Evolutionary conservation across 2,329 filamentous ascomycete genomes (phyloP), one percentile per base, ranked within the genome.

Genomic region (Leptoxyphium fumago): DNA sequence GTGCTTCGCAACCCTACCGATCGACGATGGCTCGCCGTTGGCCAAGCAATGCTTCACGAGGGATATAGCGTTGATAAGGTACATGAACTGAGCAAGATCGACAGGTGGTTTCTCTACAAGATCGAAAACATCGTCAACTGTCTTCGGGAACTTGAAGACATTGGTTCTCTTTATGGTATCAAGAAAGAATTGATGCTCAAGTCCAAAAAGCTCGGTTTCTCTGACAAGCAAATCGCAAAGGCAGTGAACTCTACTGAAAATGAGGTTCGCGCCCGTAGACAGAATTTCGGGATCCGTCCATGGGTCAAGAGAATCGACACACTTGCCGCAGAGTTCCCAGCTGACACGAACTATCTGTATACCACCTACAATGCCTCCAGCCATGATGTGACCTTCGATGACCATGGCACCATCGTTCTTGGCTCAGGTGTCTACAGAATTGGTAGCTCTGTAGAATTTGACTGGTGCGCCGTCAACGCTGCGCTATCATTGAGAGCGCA

Each of bases 271-370:
- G 84, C 85, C 48, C 76, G 78, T 60, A 78, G 91, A 61, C 80
- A 84, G 69, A 75, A 78, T 63, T 91, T 95, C 62, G 85, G 84
- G 48, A 89, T 98, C 65, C 82, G 75, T 49, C 91, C 91, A 6
- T 98, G 85, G 76, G 91, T 98, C 46, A 98, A 96, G 80, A 93
- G 82, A 73, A 96, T 98, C 56, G 91, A 98, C 60, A 98, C 91
- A 15, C 75, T 98, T 48, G 91, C 91, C 54, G 91, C 91, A 38
- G 91, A 98, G 65, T 95, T 95, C 71, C 88, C 88, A 29, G 88
- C 87, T 38, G 75, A 91, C 52, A 94, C 88, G 47, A 94, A 95
- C 73, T 95, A 94, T 66, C 76, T 93, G 21, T 94, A 95, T 70
- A 96, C 89, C 2, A 96, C 91, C 28, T 98, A 98, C 72, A 96